Conservation (phyloP, 495 filamentous ascomycete species). For the Astrocystis sublimbata region DNA sequence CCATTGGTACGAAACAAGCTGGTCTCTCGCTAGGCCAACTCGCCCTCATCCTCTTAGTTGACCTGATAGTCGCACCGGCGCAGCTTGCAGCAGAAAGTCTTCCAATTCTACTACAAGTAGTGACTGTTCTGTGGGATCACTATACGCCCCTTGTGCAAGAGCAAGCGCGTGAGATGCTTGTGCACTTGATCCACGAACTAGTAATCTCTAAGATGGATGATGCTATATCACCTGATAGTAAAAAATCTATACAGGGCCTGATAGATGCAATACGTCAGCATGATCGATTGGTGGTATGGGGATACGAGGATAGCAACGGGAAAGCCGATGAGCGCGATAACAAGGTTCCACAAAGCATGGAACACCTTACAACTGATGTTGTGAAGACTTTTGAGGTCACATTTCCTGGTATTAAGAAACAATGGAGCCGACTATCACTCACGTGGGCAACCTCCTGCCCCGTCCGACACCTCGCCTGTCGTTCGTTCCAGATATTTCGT, state of each 20-base stretch:
- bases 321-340: conserved; percentile 70
- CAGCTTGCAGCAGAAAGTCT: conserved; percentile 74
- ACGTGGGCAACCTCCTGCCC: conserved; percentile 96
- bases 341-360: conserved; percentile 86
- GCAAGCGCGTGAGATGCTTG: conserved; percentile 94
- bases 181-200: conserved; percentile 95
- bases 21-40: conserved; percentile 91
- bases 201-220: conserved; percentile 90
- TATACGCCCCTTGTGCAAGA: conserved; percentile 95
- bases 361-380: conserved; percentile 73
- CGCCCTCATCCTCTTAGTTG: conserved; percentile 89
- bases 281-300: conserved; percentile 83
- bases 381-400: conserved; percentile 81
- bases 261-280: conserved; percentile 88
- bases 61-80: conserved; percentile 91
- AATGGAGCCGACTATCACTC: conserved; percentile 86
- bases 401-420: conserved; percentile 83
- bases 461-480: conserved; percentile 91
- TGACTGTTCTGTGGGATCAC: conserved; percentile 94
- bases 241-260: conserved; percentile 77
- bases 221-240: conserved; percentile 61
- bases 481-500: conserved; percentile 96
- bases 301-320: conserved; percentile 87
- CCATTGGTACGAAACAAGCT: conserved; percentile 84
- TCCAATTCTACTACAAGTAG: conserved; percentile 82